These are phyloP conservation scores for Misopates orontium DNA, from an alignment of 257 asterid genomes.

Conservation along the genomic window DNA sequence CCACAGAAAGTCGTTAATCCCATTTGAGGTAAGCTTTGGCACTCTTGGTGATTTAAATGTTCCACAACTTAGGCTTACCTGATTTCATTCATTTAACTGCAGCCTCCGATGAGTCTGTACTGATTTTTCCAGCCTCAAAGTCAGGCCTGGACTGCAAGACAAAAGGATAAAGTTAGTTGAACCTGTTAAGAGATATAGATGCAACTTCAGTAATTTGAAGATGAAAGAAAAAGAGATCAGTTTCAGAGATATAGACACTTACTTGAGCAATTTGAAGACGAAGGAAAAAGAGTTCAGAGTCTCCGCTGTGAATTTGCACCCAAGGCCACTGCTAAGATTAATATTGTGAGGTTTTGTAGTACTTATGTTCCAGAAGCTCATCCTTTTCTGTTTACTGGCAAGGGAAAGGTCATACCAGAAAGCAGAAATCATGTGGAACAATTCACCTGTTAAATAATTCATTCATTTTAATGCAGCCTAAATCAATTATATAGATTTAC, in stretches of 20 bases:
- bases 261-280: slow-evolving; percentile 14
- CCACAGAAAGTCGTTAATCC: slow-evolving; percentile 26
- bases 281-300: slow-evolving; percentile 1
- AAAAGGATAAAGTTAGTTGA: slow-evolving; percentile 14
- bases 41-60: slow-evolving; percentile 5
- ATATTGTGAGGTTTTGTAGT: slow-evolving; percentile 13
- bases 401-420: slow-evolving; percentile 14
- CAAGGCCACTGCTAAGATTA: slow-evolving; percentile 18
- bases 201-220: slow-evolving; percentile 17
- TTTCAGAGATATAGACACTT: slow-evolving; percentile 10
- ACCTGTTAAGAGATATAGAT: slow-evolving; percentile 8
- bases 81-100: slow-evolving; percentile 33
- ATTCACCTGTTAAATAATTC: slow-evolving; percentile 11
- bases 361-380: slow-evolving; percentile 14
- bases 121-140: slow-evolving; percentile 35
- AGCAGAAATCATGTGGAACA: slow-evolving; percentile 4
- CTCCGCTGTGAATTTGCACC: slow-evolving; percentile 6
- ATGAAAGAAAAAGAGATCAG: slow-evolving; percentile 3
- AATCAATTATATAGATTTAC: slow-evolving; percentile 15
- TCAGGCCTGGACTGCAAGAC: slow-evolving; percentile 9
- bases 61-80: slow-evolving; percentile 24
- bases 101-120: slow-evolving; percentile 51
- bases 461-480: slow-evolving; percentile 9
- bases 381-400: slow-evolving; percentile 6
- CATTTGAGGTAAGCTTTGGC: slow-evolving; percentile 33